A percentile compares a stretch with the other conserved stretches of the same genome.
Evolutionary conservation across 1,139 yeast species (phyloP).

Genomic region (Diutina mesorugosa): DNA sequence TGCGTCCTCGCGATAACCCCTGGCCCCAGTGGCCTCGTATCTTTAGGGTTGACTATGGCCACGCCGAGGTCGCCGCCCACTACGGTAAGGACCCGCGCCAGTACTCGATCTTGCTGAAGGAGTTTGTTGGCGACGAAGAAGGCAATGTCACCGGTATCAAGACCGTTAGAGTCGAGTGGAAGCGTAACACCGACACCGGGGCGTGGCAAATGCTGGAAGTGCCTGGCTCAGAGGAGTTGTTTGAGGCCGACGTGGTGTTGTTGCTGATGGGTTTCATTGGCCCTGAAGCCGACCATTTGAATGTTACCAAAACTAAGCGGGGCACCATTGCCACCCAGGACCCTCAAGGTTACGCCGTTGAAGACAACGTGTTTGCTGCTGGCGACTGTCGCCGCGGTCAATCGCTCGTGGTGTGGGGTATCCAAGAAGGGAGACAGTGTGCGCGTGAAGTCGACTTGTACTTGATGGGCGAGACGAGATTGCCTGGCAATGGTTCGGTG

Average conservation of each 20-base stretch:
- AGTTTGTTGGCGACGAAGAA: slow-evolving; percentile 86
- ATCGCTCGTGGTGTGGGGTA: slow-evolving; percentile 97
- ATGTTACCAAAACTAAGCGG: slow-evolving; percentile 63
- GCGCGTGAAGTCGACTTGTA: slow-evolving; percentile 84
- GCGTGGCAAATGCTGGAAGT: slow-evolving; percentile 99
- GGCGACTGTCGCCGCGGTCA: slow-evolving; percentile 99
- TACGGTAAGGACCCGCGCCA: slow-evolving; percentile 98
- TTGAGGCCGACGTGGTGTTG: slow-evolving; percentile 89
- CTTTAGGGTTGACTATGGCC: slow-evolving; percentile 97
- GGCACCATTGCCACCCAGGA: slow-evolving; percentile 72
- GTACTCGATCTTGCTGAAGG: slow-evolving; percentile 88
- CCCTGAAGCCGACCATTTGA: slow-evolving; percentile 77
- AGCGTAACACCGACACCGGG: slow-evolving; percentile 72
- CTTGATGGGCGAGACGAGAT: slow-evolving; percentile 65
- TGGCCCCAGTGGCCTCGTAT: slow-evolving; percentile 99
- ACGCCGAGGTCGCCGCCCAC: slow-evolving; percentile 86
- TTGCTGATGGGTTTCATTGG: slow-evolving; percentile 97
- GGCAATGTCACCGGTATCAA: slow-evolving; percentile 91
- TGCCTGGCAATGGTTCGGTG: slow-evolving; percentile 92
- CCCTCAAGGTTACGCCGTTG: slow-evolving; percentile 62
- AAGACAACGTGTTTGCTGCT: slow-evolving; percentile 73
- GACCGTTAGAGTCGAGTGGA: slow-evolving; percentile 97
- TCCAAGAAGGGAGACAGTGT: slow-evolving; percentile 98
- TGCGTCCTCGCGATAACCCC: slow-evolving; percentile 90
- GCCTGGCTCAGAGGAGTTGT: slow-evolving; percentile 87